phyloP scores from a whole-genome alignment of 805 yeast species.

The Lipomyces sp. region DNA sequence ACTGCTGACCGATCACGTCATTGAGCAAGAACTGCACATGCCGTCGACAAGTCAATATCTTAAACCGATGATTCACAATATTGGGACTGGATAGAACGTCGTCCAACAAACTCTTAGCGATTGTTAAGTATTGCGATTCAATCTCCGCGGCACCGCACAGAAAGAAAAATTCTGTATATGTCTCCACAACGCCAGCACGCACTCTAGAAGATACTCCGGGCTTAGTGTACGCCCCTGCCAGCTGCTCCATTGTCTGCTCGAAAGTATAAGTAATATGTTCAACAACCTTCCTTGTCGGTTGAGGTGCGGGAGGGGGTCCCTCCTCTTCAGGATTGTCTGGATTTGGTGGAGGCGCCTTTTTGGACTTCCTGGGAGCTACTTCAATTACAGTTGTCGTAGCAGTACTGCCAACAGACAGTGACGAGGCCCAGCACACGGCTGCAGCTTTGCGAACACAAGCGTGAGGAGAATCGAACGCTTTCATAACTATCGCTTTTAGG shows the following conservation, averaged over 20 bases:
- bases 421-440: slow-evolving; percentile 41
- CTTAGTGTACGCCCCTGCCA: slow-evolving; percentile 37
- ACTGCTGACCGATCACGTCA: slow-evolving; percentile 39
- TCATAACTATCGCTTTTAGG: slow-evolving; percentile 23
- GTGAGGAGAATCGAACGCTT: slow-evolving; percentile 32
- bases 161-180: slow-evolving; percentile 38
- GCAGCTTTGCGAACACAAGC: slow-evolving; percentile 32
- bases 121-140: slow-evolving; percentile 37
- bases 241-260: slow-evolving; percentile 36
- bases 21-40: slow-evolving; percentile 41
- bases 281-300: slow-evolving; percentile 28
- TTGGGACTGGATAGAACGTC: slow-evolving; percentile 32
- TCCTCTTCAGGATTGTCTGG: slow-evolving; percentile 28
- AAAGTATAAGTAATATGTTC: slow-evolving; percentile 34
- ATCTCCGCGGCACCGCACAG: slow-evolving; percentile 33
- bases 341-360: slow-evolving; percentile 24
- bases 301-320: slow-evolving; percentile 23
- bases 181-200: slow-evolving; percentile 41
- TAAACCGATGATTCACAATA: slow-evolving; percentile 29
- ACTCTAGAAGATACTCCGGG: slow-evolving; percentile 33
- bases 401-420: slow-evolving; percentile 31
- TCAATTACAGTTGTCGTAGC: slow-evolving; percentile 32
- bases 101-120: slow-evolving; percentile 37
- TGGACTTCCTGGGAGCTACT: slow-evolving; percentile 33
- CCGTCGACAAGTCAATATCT: slow-evolving; percentile 36